Conservation (phyloP, 2,329 filamentous ascomycete species). For the Hymenoscyphus repandus region DNA sequence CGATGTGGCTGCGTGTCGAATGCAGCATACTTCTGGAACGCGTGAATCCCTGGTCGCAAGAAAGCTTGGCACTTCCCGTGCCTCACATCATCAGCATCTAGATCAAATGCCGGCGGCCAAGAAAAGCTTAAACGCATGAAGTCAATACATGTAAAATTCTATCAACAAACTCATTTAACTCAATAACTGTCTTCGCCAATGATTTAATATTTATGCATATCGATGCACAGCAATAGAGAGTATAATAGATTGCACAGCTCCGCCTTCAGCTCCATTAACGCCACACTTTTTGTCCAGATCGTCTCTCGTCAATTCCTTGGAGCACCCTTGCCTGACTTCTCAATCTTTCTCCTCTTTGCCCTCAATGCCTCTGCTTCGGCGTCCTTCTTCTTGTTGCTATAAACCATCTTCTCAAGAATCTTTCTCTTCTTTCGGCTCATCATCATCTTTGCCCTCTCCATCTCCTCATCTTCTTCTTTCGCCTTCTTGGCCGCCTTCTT, state of each 20-base stretch:
- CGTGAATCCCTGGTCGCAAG: not conserved
- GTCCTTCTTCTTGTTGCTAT: constrained; percentile 90
- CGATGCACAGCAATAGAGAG: not conserved
- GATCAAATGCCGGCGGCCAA: not conserved
- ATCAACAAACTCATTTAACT: too few relatives aligned
- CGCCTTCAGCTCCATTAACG: constrained; percentile 15
- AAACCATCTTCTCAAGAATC: constrained; percentile 95
- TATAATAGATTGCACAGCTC: constrained; percentile 7
- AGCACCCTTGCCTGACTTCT: constrained; percentile 44
- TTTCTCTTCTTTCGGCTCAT: constrained; percentile 97
- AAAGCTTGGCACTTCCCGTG: too few relatives aligned
- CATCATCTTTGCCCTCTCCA: constrained; percentile 96
- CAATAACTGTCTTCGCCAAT: not conserved
- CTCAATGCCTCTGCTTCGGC: constrained; percentile 83
- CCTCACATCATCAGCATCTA: too few relatives aligned
- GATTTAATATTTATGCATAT: not conserved
- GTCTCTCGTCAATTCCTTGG: constrained; percentile 14
- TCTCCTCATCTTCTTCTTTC: constrained; percentile 74
- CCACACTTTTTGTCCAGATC: constrained; percentile 18
- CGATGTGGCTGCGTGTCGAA: too few relatives aligned
- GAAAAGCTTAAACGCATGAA: not conserved
- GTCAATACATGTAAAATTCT: too few relatives aligned
- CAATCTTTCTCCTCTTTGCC: constrained; percentile 84
- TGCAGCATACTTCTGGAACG: not conserved
- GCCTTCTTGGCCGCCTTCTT: constrained; percentile 67